phyloP scores from a whole-genome alignment of 352 stramenopile genomes.

The Lagenidium giganteum region DNA sequence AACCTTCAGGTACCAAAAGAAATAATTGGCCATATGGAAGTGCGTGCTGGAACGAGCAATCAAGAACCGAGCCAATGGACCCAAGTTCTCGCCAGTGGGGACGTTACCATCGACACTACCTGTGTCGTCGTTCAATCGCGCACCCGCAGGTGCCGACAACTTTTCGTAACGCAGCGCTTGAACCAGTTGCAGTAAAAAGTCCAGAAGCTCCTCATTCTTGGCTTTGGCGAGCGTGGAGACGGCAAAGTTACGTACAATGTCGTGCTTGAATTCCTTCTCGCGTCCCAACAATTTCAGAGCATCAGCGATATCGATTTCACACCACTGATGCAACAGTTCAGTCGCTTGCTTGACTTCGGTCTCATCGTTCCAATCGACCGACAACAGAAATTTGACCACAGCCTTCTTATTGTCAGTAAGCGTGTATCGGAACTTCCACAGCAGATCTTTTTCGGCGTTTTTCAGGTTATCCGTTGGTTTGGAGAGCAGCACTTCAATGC shows the following conservation, averaged over 20 bases:
- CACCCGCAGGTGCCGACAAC: conserved; percentile 21
- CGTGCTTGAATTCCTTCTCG: conserved; percentile 86
- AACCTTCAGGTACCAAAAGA: conserved; percentile 94
- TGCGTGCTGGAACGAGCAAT: conserved; percentile 92
- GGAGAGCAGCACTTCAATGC: conserved; percentile 91
- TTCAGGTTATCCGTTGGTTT: conserved; percentile 93
- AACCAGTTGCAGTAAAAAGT: conserved; percentile 98
- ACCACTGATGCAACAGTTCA: conserved; percentile 76
- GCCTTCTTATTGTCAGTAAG: conserved; percentile 94
- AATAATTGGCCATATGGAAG: conserved; percentile 96
- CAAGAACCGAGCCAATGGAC: conserved; percentile 90
- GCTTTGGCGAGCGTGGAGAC: conserved; percentile 93
- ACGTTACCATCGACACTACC: conserved; percentile 34
- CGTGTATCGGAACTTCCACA: conserved; percentile 97
- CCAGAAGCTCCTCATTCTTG: conserved; percentile 96
- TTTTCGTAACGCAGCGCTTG: conserved; percentile 95
- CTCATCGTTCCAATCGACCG: conserved; percentile 98
- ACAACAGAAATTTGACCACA: conserved; percentile 97
- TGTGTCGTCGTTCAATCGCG: conserved; percentile 37
- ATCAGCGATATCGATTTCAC: conserved; percentile 96
- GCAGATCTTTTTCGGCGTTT: conserved; percentile 89
- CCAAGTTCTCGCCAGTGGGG: conserved; percentile 46
- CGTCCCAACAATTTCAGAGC: conserved; percentile 96
- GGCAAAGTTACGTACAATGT: conserved; percentile 93
- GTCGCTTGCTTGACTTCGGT: conserved; percentile 94